phyloP scores from a whole-genome alignment of 2,329 filamentous ascomycete genomes.

The Ascosphaera apis region DNA sequence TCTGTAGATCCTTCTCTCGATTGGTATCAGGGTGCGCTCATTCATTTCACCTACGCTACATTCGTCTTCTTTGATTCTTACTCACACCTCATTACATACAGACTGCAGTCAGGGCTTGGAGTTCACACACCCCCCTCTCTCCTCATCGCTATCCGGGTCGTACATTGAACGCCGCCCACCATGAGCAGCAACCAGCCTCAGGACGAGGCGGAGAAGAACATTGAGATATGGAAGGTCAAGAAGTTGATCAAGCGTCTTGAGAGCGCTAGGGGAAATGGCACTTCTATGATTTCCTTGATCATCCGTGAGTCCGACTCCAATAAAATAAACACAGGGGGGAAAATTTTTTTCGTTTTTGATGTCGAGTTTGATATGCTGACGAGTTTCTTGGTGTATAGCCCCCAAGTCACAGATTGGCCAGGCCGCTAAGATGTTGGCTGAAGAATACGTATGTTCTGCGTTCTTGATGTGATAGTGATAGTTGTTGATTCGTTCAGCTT shows the following conservation, averaged over 20 bases:
- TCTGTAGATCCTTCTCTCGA: no score
- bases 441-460: constrained; percentile 65
- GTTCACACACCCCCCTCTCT: not conserved
- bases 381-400: constrained; percentile 29
- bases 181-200: constrained; percentile 64
- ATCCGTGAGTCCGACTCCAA: constrained; percentile 49
- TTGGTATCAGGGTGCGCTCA: no score
- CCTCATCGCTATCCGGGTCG: constrained; percentile 6
- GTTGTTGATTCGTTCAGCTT: constrained; percentile 4
- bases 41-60: no score
- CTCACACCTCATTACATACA: no score
- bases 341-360: constrained; percentile 8
- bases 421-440: constrained; percentile 97
- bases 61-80: no score
- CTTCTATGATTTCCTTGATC: constrained; percentile 98
- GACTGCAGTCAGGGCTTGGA: no score
- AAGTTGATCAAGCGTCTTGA: constrained; percentile 98
- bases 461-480: not conserved
- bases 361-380: constrained; percentile 1
- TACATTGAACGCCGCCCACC: constrained; percentile 24
- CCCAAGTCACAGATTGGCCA: constrained; percentile 96
- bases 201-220: constrained; percentile 96
- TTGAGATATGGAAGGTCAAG: constrained; percentile 81
- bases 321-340: no score
- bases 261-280: constrained; percentile 92